A percentile compares a stretch with the other conserved stretches of the same genome.
These are phyloP conservation scores for Tylopilus vinaceipallidus DNA, from an alignment of 768 basidiomycete genomes.

Conservation along the genomic window DNA sequence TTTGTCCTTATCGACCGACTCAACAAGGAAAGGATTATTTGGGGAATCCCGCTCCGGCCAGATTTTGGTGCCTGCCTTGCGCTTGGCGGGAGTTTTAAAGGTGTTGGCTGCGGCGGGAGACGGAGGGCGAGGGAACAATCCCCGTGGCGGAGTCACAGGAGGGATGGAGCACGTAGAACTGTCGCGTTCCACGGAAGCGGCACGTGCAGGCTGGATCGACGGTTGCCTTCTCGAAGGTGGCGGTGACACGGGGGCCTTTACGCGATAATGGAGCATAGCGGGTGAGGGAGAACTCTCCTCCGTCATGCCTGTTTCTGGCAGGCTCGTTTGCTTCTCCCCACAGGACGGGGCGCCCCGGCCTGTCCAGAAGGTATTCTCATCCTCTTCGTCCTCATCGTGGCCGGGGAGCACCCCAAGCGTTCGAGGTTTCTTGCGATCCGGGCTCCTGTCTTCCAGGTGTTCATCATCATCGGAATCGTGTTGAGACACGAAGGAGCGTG, in stretches of 20 bases:
- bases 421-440: slow-evolving; percentile 40
- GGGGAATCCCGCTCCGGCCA: slow-evolving; percentile 58
- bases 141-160: slow-evolving; percentile 27
- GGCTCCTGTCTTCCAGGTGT: slow-evolving; percentile 15
- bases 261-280: slow-evolving; percentile 33
- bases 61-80: slow-evolving; percentile 34
- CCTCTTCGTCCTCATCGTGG: slow-evolving; percentile 54
- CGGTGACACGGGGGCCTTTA: slow-evolving; percentile 55
- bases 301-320: slow-evolving; percentile 7
- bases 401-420: slow-evolving; percentile 33
- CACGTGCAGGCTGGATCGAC: slow-evolving; percentile 26
- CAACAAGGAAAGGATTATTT: slow-evolving; percentile 66
- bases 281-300: slow-evolving; percentile 33
- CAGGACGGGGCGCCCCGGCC: slow-evolving; percentile 19
- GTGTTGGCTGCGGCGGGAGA: slow-evolving; percentile 15
- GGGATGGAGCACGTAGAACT: slow-evolving; percentile 8
- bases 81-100: slow-evolving; percentile 41
- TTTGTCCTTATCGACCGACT: slow-evolving; percentile 24
- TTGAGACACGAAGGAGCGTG: slow-evolving; percentile 46
- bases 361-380: slow-evolving; percentile 38
- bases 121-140: slow-evolving; percentile 20
- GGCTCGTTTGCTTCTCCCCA: slow-evolving; percentile 2
- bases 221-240: slow-evolving; percentile 60
- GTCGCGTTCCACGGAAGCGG: slow-evolving; percentile 24
- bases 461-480: slow-evolving; percentile 37